These are phyloP conservation scores for Leersia perrieri DNA, from an alignment of 176 grass and related monocot species.

Conservation along the genomic window DNA sequence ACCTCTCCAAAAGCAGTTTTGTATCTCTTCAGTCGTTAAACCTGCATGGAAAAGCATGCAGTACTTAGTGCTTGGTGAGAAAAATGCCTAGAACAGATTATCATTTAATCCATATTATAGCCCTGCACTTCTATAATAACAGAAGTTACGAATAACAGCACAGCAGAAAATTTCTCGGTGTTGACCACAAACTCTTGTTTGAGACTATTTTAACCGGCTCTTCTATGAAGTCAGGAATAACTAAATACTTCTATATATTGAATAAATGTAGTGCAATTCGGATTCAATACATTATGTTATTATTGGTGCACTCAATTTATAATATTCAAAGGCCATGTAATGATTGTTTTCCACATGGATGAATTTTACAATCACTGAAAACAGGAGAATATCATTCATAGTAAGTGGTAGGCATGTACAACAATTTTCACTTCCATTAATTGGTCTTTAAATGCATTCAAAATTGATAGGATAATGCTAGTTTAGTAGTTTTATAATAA, in stretches of 20 bases:
- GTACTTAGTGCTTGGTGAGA: conserved; percentile 19
- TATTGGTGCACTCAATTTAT: not conserved
- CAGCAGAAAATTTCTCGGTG: not conserved
- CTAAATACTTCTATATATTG: not conserved
- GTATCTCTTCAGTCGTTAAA: conserved; percentile 63
- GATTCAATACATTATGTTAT: not conserved
- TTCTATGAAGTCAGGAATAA: not conserved
- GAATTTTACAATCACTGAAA: not conserved
- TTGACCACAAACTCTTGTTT: not conserved
- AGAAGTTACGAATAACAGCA: not conserved
- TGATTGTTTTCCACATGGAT: not conserved
- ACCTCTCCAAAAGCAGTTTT: conserved; percentile 80
- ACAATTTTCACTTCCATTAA: not conserved
- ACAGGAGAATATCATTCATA: not conserved
- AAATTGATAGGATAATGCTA: not conserved
- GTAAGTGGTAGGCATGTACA: not conserved
- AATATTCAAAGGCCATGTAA: not conserved
- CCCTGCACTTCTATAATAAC: not conserved
- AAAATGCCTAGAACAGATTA: not conserved
- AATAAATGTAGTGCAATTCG: not conserved
- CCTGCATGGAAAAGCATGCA: conserved; percentile 24
- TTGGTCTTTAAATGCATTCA: not conserved
- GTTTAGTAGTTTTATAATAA: not conserved
- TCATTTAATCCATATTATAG: not conserved
- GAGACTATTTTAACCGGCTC: not conserved